Evolutionary conservation across 2,329 filamentous ascomycete genomes (phyloP).

Genomic region (Nothophoma quercina): DNA sequence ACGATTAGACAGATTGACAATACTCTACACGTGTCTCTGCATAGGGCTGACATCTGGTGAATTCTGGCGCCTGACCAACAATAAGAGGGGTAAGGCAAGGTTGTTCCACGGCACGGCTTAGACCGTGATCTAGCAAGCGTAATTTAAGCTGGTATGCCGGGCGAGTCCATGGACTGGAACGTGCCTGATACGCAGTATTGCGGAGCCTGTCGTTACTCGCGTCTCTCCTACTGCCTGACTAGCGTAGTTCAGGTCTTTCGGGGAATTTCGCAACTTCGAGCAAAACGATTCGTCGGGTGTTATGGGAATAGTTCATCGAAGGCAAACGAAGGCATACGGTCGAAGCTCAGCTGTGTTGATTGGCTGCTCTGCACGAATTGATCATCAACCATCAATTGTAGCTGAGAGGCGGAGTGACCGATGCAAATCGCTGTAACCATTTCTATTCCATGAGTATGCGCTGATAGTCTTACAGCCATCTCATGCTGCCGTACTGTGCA

Average conservation of each 20-base stretch:
- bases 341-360: background rate
- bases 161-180: background rate
- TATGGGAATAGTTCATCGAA: background rate
- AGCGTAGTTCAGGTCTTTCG: background rate
- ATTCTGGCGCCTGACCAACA: background rate
- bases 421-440: background rate
- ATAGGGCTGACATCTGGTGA: slow-evolving; percentile 30
- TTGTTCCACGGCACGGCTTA: background rate
- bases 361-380: background rate
- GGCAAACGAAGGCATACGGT: background rate
- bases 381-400: background rate
- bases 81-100: background rate
- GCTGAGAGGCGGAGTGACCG: background rate
- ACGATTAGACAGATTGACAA: background rate
- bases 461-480: background rate
- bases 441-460: background rate
- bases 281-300: background rate
- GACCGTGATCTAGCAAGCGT: background rate
- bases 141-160: background rate
- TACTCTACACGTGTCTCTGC: background rate
- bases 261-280: background rate
- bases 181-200: no score
- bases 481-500: no score
- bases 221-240: background rate
- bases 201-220: no score